Evolutionary conservation across 345 rosid genomes (phyloP), one percentile per base, ranked within the genome.

Genomic region (Syzygium jambos): DNA sequence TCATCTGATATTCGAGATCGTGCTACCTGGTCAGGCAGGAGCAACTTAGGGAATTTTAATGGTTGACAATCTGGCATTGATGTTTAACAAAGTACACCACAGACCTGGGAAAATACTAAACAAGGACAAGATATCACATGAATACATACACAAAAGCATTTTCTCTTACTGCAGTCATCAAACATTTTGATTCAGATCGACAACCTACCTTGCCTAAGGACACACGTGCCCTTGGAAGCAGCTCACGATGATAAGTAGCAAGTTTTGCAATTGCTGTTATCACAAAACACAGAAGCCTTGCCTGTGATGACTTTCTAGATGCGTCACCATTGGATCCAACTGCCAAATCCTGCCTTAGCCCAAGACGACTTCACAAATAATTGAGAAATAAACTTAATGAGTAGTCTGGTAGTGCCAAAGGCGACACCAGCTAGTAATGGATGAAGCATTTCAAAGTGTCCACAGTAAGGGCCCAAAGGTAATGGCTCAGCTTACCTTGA

Each of bases 221-320:
- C n/a, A 96, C 99, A 83, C 98, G 96, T 15, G 99, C 99, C 91
- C 99, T 94, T 29, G 99, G 99, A 87, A 96, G 91, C 41, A 95
- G 89, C 88, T 96, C 98, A 5, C 91, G 90, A 92, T 95, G 99
- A 91, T 91, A 91, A n/a, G 98, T 95, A 30, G 99, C 97, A 30
- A 98, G 98, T 89, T 96, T 96, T 68, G 99, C 94, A 27, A 98
- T 95, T 73, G 99, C 99, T 61, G 99, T 95, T 84, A 95, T 92
- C 82, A 96, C 99, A 91, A 95, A 98, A 92, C 99, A 96, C 65
- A 98, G 92, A 78, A 98, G 98, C 94, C 99, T 95, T 11, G 99
- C 93, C 41, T 95, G 98, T 21, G 97, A 93, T 77, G 94, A 90
- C 91, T 91, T 95, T 85, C 92, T 90, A 85, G 89, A 92, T 78